These are phyloP conservation scores for Cladophialophora psammophila DNA, from an alignment of 2,329 filamentous ascomycete genomes.

Conservation along the genomic window DNA sequence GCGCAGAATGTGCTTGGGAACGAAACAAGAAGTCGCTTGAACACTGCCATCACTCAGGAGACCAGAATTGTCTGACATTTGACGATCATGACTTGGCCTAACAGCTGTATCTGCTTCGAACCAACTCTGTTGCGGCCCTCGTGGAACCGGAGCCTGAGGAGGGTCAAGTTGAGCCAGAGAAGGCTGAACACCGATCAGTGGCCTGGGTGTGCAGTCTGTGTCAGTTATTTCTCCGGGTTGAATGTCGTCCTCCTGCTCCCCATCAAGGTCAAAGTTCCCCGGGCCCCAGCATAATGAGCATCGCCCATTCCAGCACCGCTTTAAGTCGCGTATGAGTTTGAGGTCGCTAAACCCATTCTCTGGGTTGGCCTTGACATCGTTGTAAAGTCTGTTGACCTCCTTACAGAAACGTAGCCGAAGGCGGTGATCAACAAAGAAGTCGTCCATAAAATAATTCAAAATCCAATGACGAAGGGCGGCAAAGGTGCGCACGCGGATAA, in stretches of 20 bases:
- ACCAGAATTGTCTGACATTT: constrained; percentile 35
- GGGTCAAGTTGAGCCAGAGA: constrained; percentile 15
- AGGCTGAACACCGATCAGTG: constrained; percentile 3
- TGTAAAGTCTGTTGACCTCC: constrained; percentile 72
- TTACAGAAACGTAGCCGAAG: constrained; percentile 81
- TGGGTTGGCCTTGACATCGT: constrained; percentile 58
- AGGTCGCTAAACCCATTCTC: constrained; percentile 68
- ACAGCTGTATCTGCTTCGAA: constrained; percentile 49
- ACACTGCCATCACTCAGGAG: constrained; percentile 59
- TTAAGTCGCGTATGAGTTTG: constrained; percentile 91
- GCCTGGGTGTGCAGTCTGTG: constrained; percentile 35
- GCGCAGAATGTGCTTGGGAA: constrained; percentile 53
- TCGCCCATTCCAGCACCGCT: constrained; percentile 95
- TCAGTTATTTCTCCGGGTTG: constrained; percentile 76
- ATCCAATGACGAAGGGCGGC: constrained; percentile 97
- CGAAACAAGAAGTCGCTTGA: constrained; percentile 66
- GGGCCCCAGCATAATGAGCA: constrained; percentile 90
- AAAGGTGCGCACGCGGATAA: constrained; percentile 95
- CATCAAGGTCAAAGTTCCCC: constrained; percentile 68
- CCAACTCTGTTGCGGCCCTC: constrained; percentile 31
- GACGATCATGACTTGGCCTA: constrained; percentile 45
- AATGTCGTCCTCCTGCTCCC: constrained; percentile 71
- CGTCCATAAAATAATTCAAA: constrained; percentile 95
- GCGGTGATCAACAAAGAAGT: constrained; percentile 80
- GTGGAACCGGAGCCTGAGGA: constrained; percentile 24